phyloP scores from a whole-genome alignment of 495 filamentous ascomycete genomes.

The Hyaloscypha bicolor region DNA sequence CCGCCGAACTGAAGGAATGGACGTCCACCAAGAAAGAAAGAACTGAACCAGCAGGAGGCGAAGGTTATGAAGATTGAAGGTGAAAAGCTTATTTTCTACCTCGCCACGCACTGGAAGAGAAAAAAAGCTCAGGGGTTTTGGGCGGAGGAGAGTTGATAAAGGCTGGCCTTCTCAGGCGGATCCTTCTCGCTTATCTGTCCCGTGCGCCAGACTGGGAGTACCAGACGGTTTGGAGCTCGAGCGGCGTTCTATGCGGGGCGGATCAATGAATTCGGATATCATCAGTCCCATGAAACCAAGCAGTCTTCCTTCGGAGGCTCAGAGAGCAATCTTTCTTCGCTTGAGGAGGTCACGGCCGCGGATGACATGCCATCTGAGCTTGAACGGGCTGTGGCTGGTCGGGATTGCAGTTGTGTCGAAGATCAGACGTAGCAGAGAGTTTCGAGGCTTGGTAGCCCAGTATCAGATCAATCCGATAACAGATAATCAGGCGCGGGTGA shows the following conservation, averaged over 20 bases:
- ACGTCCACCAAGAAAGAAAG: conserved; percentile 47
- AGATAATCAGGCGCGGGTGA: conserved; percentile 21
- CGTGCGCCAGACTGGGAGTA: neutral
- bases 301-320: conserved; percentile 8
- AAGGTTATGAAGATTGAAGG: conserved; percentile 43
- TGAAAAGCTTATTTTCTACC: conserved; percentile 40
- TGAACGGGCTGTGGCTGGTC: conserved; percentile 15
- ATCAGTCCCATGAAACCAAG: conserved; percentile 30
- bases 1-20: conserved; percentile 28
- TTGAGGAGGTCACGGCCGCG: conserved; percentile 19
- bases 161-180: neutral
- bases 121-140: conserved; percentile 22
- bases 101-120: conserved; percentile 17
- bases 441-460: conserved; percentile 26
- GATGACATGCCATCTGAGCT: conserved; percentile 29
- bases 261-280: conserved; percentile 18
- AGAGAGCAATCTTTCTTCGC: conserved; percentile 10
- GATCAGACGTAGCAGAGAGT: conserved; percentile 36
- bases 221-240: conserved; percentile 17
- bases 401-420: conserved; percentile 8
- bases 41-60: conserved; percentile 60
- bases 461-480: conserved; percentile 29
- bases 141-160: conserved; percentile 20
- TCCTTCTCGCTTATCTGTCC: neutral
- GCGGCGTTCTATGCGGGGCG: conserved; percentile 24